These are phyloP conservation scores for Onygenales sp. DNA, from an alignment of 2,329 filamentous ascomycete genomes.

Conservation along the genomic window DNA sequence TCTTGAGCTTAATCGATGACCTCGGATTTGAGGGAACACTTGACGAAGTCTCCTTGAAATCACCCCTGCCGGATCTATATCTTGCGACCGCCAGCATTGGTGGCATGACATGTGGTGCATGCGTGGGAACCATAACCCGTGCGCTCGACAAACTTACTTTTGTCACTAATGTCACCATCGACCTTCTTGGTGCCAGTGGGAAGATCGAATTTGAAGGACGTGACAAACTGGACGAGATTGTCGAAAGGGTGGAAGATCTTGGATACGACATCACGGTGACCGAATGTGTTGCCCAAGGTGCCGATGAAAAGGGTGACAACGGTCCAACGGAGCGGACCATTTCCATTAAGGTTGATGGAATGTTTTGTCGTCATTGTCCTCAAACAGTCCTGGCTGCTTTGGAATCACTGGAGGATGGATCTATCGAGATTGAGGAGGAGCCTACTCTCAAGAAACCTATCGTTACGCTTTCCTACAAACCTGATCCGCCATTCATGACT, in stretches of 20 bases:
- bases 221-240: conserved; percentile 35
- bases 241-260: conserved; percentile 45
- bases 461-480: conserved; percentile 60
- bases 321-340: conserved; percentile 43
- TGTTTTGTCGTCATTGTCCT: conserved; percentile 67
- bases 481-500: conserved; percentile 59
- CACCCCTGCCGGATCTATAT: conserved; percentile 13
- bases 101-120: conserved; percentile 52
- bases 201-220: conserved; percentile 40
- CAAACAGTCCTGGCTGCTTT: conserved; percentile 30
- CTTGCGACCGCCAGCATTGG: conserved; percentile 41
- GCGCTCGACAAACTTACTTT: conserved; percentile 38
- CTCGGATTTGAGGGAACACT: conserved; percentile 40
- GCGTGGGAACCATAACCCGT: conserved; percentile 40
- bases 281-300: conserved; percentile 22
- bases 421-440: conserved; percentile 26
- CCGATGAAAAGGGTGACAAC: conserved; percentile 28
- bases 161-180: conserved; percentile 40
- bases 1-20: conserved; percentile 41
- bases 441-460: conserved; percentile 56
- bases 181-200: conserved; percentile 42
- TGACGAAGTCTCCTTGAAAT: conserved; percentile 22
- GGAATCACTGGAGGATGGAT: conserved; percentile 39
- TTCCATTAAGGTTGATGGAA: conserved; percentile 58
- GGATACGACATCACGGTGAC: conserved; percentile 58